A percentile compares a stretch with the other conserved stretches of the same genome.
These are phyloP conservation scores for Clarireedia homoeocarpa DNA, from an alignment of 2,329 filamentous ascomycete species.

Conservation along the genomic window DNA sequence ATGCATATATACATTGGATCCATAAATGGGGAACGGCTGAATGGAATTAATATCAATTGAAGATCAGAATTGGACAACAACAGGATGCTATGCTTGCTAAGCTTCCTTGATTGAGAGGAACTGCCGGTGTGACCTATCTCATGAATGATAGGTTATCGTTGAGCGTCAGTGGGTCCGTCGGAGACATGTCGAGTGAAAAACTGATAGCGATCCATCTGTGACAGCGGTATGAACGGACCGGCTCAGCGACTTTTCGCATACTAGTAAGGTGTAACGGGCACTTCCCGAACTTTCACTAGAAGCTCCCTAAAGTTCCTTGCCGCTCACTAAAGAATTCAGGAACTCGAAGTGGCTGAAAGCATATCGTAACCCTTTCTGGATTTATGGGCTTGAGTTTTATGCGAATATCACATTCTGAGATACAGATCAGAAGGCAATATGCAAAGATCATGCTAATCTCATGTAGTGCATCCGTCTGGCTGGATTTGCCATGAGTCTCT, in stretches of 20 bases:
- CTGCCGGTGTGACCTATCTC: neutral
- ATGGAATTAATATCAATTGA: constrained; percentile 8
- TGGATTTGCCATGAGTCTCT: neutral
- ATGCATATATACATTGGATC: constrained; percentile 12
- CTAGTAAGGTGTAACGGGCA: constrained; percentile 1
- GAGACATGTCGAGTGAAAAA: neutral
- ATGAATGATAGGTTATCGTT: neutral
- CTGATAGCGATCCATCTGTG: neutral
- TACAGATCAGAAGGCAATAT: neutral
- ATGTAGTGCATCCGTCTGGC: neutral
- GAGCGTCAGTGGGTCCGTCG: neutral
- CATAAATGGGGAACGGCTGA: constrained; percentile 22
- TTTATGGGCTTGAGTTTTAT: neutral
- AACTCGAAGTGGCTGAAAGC: neutral
- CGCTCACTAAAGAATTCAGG: neutral
- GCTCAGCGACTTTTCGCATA: constrained; percentile 14
- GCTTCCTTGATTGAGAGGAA: constrained; percentile 7
- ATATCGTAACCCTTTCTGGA: neutral
- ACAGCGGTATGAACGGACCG: constrained; percentile 24
- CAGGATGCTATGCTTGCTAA: constrained; percentile 7
- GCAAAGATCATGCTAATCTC: neutral
- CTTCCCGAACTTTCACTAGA: neutral
- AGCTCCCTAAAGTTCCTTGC: neutral
- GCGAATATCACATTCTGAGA: neutral
- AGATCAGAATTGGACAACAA: constrained; percentile 11